Evolutionary conservation across 805 yeast species (phyloP), one percentile per base, ranked within the genome.

Genomic region (Wilhelminamyces savonicus): DNA sequence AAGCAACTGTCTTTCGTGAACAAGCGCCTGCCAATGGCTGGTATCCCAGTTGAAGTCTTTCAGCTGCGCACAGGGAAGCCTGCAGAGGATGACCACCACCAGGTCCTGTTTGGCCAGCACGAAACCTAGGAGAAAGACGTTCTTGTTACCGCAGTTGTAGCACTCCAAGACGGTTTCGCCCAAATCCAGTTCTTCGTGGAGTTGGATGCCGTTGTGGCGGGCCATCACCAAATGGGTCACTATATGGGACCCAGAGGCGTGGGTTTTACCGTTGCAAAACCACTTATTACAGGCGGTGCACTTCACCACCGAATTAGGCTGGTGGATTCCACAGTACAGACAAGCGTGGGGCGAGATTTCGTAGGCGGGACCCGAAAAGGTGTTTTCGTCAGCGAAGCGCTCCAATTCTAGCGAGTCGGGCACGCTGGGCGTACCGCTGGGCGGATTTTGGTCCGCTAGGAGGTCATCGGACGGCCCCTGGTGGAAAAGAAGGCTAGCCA

Each of bases 91-190:
- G 4, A 88, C 95, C 35, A 88, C 88, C 22, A 86, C 87, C 4
- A 87, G 78, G 41, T 85, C 94, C 35, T 78, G 73, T 48, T 83
- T 84, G 4, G 96, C 95, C 16, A 87, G 71, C 11, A 88, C 92
- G 54, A 80, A 86, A 0, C 97, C 97, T 22, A 88, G 61, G 16
- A 79, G 66, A 43, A 88, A 88, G 3, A 78, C 82, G 44, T 88
- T 88, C 36, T 67, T 75, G 48, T 72, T 74, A 18, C 95, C 95
- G 62, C 97, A 88, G 48, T 78, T 80, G 58, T 87, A 88, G 59
- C 97, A 88, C 53, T 88, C 97, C 34, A 88, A 59, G 2, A 77
- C 69, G 5, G 88, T 80, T 31, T 82, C 95, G n/a, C 96, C 96
- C 16, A 87, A 62, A 37, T 83, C 87, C 2, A 88, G 78, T 16